Conservation (phyloP, 106 monocot species). For the Allium sativum region DNA sequence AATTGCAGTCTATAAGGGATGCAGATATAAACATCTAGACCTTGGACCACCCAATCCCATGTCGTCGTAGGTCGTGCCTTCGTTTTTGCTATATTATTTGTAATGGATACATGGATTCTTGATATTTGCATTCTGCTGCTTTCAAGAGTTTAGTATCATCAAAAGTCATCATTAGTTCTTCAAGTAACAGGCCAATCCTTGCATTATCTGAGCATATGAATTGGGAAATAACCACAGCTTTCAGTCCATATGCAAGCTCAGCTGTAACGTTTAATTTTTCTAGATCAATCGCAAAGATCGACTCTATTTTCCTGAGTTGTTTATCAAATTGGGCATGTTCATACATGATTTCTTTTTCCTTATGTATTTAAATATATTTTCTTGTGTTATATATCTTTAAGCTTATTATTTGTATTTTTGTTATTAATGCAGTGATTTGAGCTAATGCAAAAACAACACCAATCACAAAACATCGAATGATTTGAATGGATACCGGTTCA, state of each 20-base stretch:
- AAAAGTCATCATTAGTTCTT: slow-evolving; percentile 56
- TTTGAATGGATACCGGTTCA: too few relatives aligned
- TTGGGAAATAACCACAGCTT: slow-evolving; percentile 56
- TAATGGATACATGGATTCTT: slow-evolving; percentile 55
- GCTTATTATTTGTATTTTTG: too few relatives aligned
- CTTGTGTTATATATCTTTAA: too few relatives aligned
- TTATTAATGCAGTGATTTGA: too few relatives aligned
- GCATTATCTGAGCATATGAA: slow-evolving; percentile 97
- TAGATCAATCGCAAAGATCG: slow-evolving; percentile 78
- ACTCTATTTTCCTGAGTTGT: slow-evolving; percentile 44
- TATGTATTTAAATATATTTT: too few relatives aligned
- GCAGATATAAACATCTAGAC: slow-evolving; percentile 72
- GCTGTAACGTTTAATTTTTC: slow-evolving; percentile 67
- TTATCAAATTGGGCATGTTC: slow-evolving; percentile 39
- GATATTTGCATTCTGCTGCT: slow-evolving; percentile 89
- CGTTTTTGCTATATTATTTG: slow-evolving; percentile 30
- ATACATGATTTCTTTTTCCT: slow-evolving; percentile 24
- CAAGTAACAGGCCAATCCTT: slow-evolving; percentile 74
- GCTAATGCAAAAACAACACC: too few relatives aligned
- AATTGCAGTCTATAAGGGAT: slow-evolving; percentile 82
- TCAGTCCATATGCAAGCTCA: slow-evolving; percentile 93
- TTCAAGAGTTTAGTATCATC: slow-evolving; percentile 59
- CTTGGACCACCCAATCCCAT: slow-evolving; percentile 92
- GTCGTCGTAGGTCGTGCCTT: slow-evolving; percentile 27
- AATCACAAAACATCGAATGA: too few relatives aligned